Base-by-base conservation (phyloP, 2,329 filamentous ascomycete species). In the Cordyceps pruinosa region DNA sequence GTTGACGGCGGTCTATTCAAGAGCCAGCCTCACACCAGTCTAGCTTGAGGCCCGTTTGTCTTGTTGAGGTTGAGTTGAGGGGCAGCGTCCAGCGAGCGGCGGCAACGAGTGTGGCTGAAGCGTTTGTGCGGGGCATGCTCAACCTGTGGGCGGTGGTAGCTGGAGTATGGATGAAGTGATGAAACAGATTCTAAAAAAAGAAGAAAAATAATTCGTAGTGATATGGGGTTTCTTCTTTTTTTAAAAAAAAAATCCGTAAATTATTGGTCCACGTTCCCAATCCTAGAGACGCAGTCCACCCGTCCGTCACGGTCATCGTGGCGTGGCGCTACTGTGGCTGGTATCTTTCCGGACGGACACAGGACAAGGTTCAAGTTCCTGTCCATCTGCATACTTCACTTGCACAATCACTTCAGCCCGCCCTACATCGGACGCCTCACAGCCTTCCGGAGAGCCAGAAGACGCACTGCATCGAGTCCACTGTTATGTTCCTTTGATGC, bases 271-370 rank as follows among this genome's bases (percentile, higher is more conserved):
- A 32, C 26, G 4, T 17, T 9, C 37, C n/a, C 37, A 17, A 6
- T 41, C 5, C 15, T 3, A 17, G n/a, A 17, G n/a, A 1, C 34
- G 2, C 12, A 4, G 5, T 5, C 32, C 32, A 6, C 32, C 32
- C 10, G 5, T 15, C 5, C 4, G 17, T 5, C 25, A 12, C 41
- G 25, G 15, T 26, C 15, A n/a, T 25, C 19, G 28, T 34, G 26
- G 49, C 37, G 49, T 30, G 35, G 48, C 49, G 49, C 51, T 45
- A 46, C 41, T 46, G 51, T 54, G 51, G 51, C 51, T 46, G 34
- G 41, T 45, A 15, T 21, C 41, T 19, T n/a, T 44, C 13, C 13
- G 23, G 28, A 12, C 28, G 10, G 19, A 19, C 30, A 3, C 4
- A n/a, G 25, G 26, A 41, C 50, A 53, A 54, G 41, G 41, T 53